Conservation (phyloP, 495 filamentous ascomycete genomes). For the Penicillium diatomitis region DNA sequence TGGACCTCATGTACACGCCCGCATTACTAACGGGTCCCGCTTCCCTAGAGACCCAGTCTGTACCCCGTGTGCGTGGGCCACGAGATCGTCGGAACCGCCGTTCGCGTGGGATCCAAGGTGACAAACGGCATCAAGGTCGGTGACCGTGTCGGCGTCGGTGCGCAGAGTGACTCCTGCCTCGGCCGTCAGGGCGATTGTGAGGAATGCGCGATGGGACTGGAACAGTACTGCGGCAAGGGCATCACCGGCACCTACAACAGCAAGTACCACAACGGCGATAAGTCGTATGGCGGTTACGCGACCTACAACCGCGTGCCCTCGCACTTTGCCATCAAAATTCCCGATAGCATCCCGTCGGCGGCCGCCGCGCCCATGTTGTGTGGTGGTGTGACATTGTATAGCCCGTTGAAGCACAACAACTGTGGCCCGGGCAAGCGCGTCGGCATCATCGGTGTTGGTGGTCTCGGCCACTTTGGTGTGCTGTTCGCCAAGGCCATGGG, state of each 20-base stretch:
- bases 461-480: conserved; percentile 63
- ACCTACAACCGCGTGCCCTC: conserved; percentile 62
- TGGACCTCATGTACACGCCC: too few species aligned
- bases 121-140: conserved; percentile 60
- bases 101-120: conserved; percentile 63
- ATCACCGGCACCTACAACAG: conserved; percentile 41
- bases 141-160: conserved; percentile 85
- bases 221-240: conserved; percentile 58
- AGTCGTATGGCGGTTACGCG: conserved; percentile 61
- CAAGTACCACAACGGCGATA: conserved; percentile 41
- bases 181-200: conserved; percentile 53
- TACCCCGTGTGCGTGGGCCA: conserved; percentile 76
- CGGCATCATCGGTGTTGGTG: conserved; percentile 77
- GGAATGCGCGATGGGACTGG: conserved; percentile 53
- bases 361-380: conserved; percentile 79
- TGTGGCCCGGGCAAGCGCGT: conserved; percentile 75
- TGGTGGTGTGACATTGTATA: conserved; percentile 70
- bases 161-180: conserved; percentile 65
- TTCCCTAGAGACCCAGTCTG: conserved; percentile 33
- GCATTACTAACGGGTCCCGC: background rate
- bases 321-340: conserved; percentile 75
- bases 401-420: conserved; percentile 63
- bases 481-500: conserved; percentile 59
- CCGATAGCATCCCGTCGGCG: conserved; percentile 47
- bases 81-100: conserved; percentile 72